Percentiles rank a stretch among this genome's conserved stretches.
These are phyloP conservation scores for Alternaria dauci DNA, from an alignment of 2,329 filamentous ascomycete species.

Conservation along the genomic window DNA sequence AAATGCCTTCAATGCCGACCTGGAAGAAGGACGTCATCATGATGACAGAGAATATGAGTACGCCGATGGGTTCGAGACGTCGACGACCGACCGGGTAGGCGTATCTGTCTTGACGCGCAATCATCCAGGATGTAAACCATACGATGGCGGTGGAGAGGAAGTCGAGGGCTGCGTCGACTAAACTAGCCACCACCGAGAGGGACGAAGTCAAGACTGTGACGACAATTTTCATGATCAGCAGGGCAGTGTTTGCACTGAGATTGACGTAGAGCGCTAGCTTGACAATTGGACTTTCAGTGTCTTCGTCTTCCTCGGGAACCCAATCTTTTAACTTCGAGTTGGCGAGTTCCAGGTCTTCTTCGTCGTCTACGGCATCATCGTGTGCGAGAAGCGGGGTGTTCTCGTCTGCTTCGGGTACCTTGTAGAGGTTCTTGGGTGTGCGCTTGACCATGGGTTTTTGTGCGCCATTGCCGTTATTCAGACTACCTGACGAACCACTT, in stretches of 20 bases:
- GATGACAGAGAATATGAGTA: constrained; percentile 81
- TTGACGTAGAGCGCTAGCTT: constrained; percentile 90
- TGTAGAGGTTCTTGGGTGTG: constrained; percentile 87
- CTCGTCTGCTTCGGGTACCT: constrained; percentile 66
- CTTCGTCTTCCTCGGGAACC: constrained; percentile 73
- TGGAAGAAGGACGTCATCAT: constrained; percentile 88
- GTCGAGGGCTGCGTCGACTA: constrained; percentile 82
- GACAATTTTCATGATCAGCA: constrained; percentile 78
- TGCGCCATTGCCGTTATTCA: constrained; percentile 41
- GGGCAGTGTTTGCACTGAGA: constrained; percentile 76
- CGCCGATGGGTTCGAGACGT: constrained; percentile 79
- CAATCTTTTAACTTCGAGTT: constrained; percentile 70
- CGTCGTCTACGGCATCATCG: constrained; percentile 52
- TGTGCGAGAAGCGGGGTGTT: constrained; percentile 69
- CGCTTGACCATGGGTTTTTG: constrained; percentile 46
- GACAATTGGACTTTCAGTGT: constrained; percentile 78
- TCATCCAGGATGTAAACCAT: constrained; percentile 78
- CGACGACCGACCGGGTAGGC: constrained; percentile 80
- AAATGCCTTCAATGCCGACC: constrained; percentile 74
- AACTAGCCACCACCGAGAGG: constrained; percentile 79
- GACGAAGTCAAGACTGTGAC: constrained; percentile 82
- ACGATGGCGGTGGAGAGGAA: constrained; percentile 84
- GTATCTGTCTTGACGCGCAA: constrained; percentile 76
- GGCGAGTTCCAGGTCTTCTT: constrained; percentile 53
- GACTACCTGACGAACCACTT: constrained; percentile 9